Percentiles rank a stretch among this genome's conserved stretches.
phyloP scores from a whole-genome alignment of 768 basidiomycete species.

The Leccinum barrowsii region DNA sequence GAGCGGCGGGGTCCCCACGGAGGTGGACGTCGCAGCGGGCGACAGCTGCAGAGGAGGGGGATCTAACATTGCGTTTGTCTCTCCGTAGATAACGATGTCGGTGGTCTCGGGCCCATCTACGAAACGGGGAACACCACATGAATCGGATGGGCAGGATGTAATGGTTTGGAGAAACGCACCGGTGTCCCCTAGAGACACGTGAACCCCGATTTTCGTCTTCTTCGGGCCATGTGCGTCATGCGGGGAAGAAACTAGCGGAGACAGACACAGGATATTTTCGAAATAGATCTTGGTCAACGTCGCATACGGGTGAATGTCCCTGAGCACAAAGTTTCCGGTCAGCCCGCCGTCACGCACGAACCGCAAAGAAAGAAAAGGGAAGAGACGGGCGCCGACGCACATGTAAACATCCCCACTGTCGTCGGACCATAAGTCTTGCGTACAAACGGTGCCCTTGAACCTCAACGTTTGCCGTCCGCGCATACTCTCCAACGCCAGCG shows the following conservation, averaged over 20 bases:
- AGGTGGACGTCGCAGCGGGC: constrained; percentile 18
- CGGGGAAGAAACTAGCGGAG: constrained; percentile 29
- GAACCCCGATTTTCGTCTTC: constrained; percentile 54
- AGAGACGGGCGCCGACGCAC: constrained; percentile 31
- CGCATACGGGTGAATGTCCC: constrained; percentile 69
- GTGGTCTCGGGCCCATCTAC: constrained; percentile 67
- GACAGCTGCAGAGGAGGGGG: constrained; percentile 8
- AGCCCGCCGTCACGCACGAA: not conserved
- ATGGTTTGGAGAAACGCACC: constrained; percentile 33
- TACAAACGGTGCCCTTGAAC: constrained; percentile 49
- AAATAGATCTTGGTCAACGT: constrained; percentile 63
- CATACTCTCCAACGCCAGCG: constrained; percentile 76
- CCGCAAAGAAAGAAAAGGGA: not conserved
- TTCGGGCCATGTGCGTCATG: constrained; percentile 17
- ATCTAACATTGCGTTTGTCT: constrained; percentile 21
- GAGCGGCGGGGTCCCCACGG: constrained; percentile 25
- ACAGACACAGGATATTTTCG: constrained; percentile 63
- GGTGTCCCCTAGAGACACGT: constrained; percentile 66
- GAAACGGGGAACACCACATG: not conserved
- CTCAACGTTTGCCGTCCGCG: constrained; percentile 65
- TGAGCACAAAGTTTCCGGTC: constrained; percentile 19
- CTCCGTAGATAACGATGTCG: constrained; percentile 56
- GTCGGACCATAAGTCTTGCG: constrained; percentile 60
- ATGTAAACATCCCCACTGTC: constrained; percentile 47
- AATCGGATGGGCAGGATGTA: not conserved